These are phyloP conservation scores for Trichoderma orchidacearum DNA, from an alignment of 495 filamentous ascomycete genomes.

Conservation along the genomic window DNA sequence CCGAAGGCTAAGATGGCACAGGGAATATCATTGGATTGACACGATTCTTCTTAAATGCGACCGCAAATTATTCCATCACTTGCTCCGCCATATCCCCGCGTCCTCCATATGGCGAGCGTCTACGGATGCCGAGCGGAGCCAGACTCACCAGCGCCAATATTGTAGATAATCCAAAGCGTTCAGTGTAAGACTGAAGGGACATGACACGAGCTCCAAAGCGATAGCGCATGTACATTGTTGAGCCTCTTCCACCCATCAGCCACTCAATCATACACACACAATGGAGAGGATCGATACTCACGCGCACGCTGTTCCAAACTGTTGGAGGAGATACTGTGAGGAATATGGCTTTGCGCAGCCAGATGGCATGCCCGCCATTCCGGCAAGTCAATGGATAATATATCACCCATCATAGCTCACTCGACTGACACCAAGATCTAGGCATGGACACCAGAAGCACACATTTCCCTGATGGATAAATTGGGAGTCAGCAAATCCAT, in stretches of 20 bases:
- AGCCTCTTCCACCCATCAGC: no score
- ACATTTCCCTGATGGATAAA: constrained; percentile 32
- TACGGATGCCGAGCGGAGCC: no score
- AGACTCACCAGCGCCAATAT: no score
- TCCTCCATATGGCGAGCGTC: no score
- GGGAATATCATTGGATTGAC: no score
- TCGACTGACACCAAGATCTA: constrained; percentile 3
- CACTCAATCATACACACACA: neutral
- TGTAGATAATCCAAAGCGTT: no score
- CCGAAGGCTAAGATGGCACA: neutral
- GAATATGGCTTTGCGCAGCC: constrained; percentile 5
- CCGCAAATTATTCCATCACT: no score
- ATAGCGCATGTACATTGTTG: no score
- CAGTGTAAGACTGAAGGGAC: no score
- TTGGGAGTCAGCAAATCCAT: constrained; percentile 34
- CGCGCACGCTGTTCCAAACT: neutral
- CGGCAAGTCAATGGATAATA: constrained; percentile 13
- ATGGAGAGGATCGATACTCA: neutral
- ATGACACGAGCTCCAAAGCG: no score
- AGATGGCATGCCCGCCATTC: constrained; percentile 36
- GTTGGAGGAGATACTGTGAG: neutral
- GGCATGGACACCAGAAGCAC: constrained; percentile 27
- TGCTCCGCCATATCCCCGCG: no score
- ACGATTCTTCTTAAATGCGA: no score
- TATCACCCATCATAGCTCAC: neutral